Evolutionary conservation across 2,329 filamentous ascomycete genomes (phyloP).

Genomic region (Fusarium sp.): DNA sequence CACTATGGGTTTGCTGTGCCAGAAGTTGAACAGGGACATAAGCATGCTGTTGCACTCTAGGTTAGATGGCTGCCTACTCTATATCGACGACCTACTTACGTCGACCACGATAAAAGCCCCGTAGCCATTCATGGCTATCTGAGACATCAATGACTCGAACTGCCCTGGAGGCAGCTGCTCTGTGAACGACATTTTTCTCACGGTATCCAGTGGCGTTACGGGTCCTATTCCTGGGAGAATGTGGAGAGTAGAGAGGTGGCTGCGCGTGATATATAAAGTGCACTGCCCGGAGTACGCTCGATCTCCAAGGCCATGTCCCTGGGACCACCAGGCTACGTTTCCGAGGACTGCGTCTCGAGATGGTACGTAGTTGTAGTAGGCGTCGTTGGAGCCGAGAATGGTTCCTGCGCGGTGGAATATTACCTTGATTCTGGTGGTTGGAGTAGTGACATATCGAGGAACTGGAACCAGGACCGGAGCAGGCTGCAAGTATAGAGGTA

Average conservation of each 20-base stretch:
- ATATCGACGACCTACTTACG: slow-evolving; percentile 14
- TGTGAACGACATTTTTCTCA: slow-evolving; percentile 50
- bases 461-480: background rate
- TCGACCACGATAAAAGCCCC: slow-evolving; percentile 47
- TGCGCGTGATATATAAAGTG: slow-evolving; percentile 33
- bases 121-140: slow-evolving; percentile 14
- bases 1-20: background rate
- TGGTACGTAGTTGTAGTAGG: slow-evolving; percentile 28
- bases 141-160: slow-evolving; percentile 42
- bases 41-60: slow-evolving; percentile 7
- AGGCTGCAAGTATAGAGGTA: background rate
- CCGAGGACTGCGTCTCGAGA: slow-evolving; percentile 30
- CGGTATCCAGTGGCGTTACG: slow-evolving; percentile 41
- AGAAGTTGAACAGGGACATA: slow-evolving; percentile 19
- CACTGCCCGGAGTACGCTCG: slow-evolving; percentile 31
- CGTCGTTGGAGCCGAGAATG: slow-evolving; percentile 33
- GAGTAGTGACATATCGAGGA: background rate
- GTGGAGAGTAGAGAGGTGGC: slow-evolving; percentile 11
- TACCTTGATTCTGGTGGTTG: slow-evolving; percentile 32
- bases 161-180: slow-evolving; percentile 43
- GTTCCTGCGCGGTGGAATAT: slow-evolving; percentile 37
- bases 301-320: slow-evolving; percentile 23
- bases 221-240: slow-evolving; percentile 19
- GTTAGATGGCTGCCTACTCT: slow-evolving; percentile 2
- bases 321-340: slow-evolving; percentile 30